Evolutionary conservation across 306 rosid genomes (phyloP).

Genomic region (Pueraria montana): DNA sequence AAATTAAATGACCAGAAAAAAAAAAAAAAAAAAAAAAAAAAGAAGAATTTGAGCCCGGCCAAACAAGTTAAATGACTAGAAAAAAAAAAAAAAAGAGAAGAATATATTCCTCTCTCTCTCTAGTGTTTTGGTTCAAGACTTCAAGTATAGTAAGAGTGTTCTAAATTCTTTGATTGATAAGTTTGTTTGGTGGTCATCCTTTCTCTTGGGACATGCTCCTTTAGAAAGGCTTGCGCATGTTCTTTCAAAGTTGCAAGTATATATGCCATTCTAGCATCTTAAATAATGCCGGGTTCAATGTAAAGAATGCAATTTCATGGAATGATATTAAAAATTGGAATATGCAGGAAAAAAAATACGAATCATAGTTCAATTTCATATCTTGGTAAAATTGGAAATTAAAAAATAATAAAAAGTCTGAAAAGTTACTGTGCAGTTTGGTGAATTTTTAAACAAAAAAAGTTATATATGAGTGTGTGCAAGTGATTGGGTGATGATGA

Average conservation of each 20-base stretch:
- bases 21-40: too few relatives aligned
- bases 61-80: not conserved
- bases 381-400: not conserved
- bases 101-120: not conserved
- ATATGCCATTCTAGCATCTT: not conserved
- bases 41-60: too few relatives aligned
- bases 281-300: not conserved
- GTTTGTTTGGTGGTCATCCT: not conserved
- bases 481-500: too few relatives aligned
- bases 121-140: not conserved
- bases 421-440: too few relatives aligned
- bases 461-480: too few relatives aligned
- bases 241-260: not conserved
- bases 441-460: too few relatives aligned
- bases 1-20: too few relatives aligned
- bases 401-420: not conserved
- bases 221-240: not conserved
- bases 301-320: not conserved
- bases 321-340: not conserved
- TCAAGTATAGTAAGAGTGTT: not conserved
- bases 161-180: not conserved
- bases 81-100: not conserved
- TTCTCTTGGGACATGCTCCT: not conserved
- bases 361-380: not conserved
- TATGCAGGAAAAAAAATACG: not conserved